phyloP scores from a whole-genome alignment of 2,329 filamentous ascomycete genomes.

The Paecilomyces fulvus region DNA sequence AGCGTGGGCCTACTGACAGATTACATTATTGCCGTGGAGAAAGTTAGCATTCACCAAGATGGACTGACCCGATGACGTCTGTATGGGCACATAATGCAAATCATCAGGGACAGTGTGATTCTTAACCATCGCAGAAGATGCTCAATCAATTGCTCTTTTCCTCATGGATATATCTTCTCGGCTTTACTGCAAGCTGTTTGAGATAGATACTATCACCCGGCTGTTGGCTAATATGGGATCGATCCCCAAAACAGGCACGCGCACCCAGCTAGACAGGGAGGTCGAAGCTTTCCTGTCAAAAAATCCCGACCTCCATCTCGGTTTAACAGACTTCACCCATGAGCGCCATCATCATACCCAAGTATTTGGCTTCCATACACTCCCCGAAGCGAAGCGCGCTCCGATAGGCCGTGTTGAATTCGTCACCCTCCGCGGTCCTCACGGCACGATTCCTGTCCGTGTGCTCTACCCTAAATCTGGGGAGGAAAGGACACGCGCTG shows the following conservation, averaged over 20 bases:
- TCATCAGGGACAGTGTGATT: not conserved
- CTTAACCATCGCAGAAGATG: not conserved
- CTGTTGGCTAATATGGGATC: not conserved
- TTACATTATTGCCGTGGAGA: not conserved
- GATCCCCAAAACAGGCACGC: conserved; percentile 2
- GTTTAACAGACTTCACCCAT: conserved; percentile 15
- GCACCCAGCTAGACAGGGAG: not conserved
- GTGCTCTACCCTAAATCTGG: conserved; percentile 20
- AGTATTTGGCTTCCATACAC: conserved; percentile 24
- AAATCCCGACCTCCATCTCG: conserved; percentile 15
- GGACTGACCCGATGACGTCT: not conserved
- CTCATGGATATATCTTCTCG: not conserved
- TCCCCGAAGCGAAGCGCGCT: conserved; percentile 14
- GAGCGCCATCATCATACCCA: conserved; percentile 15
- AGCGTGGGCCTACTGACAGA: no score
- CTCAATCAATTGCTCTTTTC: not conserved
- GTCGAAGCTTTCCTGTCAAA: conserved; percentile 12
- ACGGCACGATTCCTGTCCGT: conserved; percentile 27
- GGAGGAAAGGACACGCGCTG: conserved; percentile 4
- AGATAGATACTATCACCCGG: not conserved
- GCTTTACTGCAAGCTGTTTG: not conserved
- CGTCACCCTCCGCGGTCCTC: conserved; percentile 22
- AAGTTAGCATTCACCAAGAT: no score
- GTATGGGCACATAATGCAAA: not conserved
- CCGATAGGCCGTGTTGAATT: conserved; percentile 24